These are phyloP conservation scores for Saccharomycopsis guyanensis DNA, from an alignment of 805 yeast genomes.

Conservation along the genomic window DNA sequence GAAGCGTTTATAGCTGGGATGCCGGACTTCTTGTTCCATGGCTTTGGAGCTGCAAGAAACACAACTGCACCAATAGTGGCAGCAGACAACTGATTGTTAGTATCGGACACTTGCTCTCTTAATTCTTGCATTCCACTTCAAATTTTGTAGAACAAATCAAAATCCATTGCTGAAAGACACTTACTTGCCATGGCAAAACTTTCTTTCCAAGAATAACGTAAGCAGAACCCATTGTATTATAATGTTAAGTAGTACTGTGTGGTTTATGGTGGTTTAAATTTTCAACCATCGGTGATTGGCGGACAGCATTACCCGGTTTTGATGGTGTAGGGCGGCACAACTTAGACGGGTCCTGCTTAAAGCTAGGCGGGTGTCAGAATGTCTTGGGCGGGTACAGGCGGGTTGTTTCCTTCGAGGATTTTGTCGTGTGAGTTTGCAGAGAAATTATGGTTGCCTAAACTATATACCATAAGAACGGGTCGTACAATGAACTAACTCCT, in stretches of 20 bases:
- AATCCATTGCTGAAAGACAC: conserved; percentile 25
- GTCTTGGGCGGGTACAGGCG: no score
- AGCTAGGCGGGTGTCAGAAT: no score
- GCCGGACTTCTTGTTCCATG: conserved; percentile 51
- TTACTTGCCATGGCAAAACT: conserved; percentile 70
- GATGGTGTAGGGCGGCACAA: no score
- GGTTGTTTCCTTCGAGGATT: no score
- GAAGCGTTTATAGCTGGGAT: conserved; percentile 67
- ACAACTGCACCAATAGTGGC: conserved; percentile 71
- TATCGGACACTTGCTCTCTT: conserved; percentile 57
- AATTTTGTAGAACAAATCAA: neutral
- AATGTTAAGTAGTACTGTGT: neutral
- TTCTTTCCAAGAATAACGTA: conserved; percentile 79
- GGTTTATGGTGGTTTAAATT: neutral
- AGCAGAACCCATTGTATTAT: conserved; percentile 64
- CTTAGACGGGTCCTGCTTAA: no score
- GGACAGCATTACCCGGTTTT: no score
- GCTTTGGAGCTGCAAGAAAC: conserved; percentile 61
- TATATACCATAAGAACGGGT: no score
- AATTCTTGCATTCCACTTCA: conserved; percentile 69
- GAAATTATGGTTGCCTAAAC: no score
- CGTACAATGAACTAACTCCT: no score
- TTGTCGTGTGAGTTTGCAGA: no score
- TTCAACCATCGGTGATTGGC: no score
- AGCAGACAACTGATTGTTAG: conserved; percentile 50